Percentiles rank a stretch among this genome's conserved stretches.
Evolutionary conservation across 2,329 filamentous ascomycete species (phyloP).

Genomic region (Orbilia quercus): DNA sequence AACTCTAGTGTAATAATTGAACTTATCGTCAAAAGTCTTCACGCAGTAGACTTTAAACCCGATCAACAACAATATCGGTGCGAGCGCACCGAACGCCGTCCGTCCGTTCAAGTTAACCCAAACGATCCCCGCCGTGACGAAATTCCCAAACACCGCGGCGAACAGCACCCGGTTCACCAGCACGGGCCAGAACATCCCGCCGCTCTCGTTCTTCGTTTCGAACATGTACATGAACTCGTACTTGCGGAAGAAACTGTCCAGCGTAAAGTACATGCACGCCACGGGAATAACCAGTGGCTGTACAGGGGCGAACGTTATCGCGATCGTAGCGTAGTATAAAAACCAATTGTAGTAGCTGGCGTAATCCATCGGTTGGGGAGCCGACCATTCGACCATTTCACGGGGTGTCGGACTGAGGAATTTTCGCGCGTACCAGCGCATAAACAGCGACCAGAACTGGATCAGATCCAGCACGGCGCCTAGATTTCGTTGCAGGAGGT

Average conservation of each 20-base stretch:
- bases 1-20: conserved; percentile 81
- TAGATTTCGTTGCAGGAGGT: conserved; percentile 89
- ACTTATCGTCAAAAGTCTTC: conserved; percentile 78
- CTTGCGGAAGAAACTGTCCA: conserved; percentile 93
- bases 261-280: conserved; percentile 85
- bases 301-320: conserved; percentile 82
- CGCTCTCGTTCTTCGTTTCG: conserved; percentile 95
- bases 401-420: conserved; percentile 89
- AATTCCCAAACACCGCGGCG: conserved; percentile 79
- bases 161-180: conserved; percentile 94
- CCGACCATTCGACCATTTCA: conserved; percentile 90
- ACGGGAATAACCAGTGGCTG: conserved; percentile 89
- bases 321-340: conserved; percentile 90
- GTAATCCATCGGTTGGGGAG: conserved; percentile 92
- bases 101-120: conserved; percentile 72
- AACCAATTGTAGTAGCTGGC: conserved; percentile 99
- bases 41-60: conserved; percentile 68
- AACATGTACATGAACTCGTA: conserved; percentile 95
- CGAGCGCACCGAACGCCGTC: conserved; percentile 73
- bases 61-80: conserved; percentile 74
- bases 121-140: conserved; percentile 80
- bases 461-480: conserved; percentile 94
- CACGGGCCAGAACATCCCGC: conserved; percentile 89
- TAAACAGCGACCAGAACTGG: conserved; percentile 84
- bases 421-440: conserved; percentile 84